Conservation (phyloP, 805 yeast species). For the Saccharomyces kudriavzevii region DNA sequence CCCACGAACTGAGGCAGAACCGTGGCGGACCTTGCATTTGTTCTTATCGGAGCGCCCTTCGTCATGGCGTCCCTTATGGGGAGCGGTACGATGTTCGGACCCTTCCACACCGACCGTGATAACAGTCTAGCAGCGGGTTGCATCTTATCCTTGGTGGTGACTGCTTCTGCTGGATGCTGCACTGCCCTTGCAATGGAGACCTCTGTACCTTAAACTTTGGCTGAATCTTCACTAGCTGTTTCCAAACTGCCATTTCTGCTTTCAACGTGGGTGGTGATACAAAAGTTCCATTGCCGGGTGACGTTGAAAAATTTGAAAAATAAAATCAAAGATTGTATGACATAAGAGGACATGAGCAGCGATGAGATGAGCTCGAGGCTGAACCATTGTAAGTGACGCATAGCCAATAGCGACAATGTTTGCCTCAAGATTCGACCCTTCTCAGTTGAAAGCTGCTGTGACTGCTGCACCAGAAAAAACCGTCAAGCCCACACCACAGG, state of each 20-base stretch:
- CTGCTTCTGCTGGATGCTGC: neutral
- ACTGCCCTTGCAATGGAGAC: neutral
- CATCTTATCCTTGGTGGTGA: neutral
- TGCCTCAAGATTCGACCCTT: slow-evolving; percentile 58
- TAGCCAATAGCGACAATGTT: slow-evolving; percentile 37
- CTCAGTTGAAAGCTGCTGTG: slow-evolving; percentile 11
- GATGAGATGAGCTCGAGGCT: neutral
- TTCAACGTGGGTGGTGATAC: neutral
- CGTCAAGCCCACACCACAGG: slow-evolving; percentile 1
- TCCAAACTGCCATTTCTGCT: neutral
- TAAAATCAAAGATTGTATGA: neutral
- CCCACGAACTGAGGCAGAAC: slow-evolving; percentile 95
- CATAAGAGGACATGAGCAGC: neutral
- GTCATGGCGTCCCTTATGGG: slow-evolving; percentile 83
- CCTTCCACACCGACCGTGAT: slow-evolving; percentile 56
- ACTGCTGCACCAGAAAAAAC: neutral
- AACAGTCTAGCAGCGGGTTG: slow-evolving; percentile 29
- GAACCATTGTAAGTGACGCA: neutral
- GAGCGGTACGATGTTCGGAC: slow-evolving; percentile 89
- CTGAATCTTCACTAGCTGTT: neutral
- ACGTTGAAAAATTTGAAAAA: neutral
- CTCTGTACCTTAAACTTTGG: neutral
- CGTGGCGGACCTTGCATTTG: slow-evolving; percentile 93
- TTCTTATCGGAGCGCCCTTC: slow-evolving; percentile 79
- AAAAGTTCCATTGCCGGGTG: neutral